A percentile compares a stretch with the other conserved stretches of the same genome.
Evolutionary conservation across 1,284 basidiomycete species (phyloP).

Genomic region (Microbotryum violaceum): DNA sequence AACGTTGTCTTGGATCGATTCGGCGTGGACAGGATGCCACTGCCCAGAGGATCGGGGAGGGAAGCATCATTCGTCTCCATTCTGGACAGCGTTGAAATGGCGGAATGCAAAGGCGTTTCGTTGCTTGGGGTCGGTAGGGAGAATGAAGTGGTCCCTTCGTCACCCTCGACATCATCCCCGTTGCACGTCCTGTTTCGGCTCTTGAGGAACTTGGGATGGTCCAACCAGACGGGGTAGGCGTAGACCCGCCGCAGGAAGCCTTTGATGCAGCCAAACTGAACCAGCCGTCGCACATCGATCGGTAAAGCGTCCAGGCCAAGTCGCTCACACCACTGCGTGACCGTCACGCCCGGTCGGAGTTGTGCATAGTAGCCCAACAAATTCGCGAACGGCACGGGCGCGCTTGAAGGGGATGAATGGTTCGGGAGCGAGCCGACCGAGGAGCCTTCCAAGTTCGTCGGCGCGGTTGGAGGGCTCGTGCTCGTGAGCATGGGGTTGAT

Average conservation of each 20-base stretch:
- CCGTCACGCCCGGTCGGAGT: slow-evolving; percentile 72
- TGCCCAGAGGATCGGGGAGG: neutral
- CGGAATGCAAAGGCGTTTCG: too few relatives aligned
- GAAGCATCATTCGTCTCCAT: neutral
- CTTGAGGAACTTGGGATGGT: slow-evolving; percentile 27
- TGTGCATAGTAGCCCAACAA: slow-evolving; percentile 78
- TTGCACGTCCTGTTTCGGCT: too few relatives aligned
- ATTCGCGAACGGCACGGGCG: slow-evolving; percentile 39
- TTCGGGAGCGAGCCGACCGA: neutral
- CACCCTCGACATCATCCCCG: too few relatives aligned
- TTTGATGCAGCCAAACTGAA: slow-evolving; percentile 99
- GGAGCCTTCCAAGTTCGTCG: too few relatives aligned
- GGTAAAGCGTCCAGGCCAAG: slow-evolving; percentile 62
- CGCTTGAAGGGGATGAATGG: neutral
- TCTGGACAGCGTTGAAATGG: too few relatives aligned
- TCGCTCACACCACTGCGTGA: slow-evolving; percentile 82
- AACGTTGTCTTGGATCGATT: neutral
- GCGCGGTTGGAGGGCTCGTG: too few relatives aligned
- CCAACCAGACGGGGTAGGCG: slow-evolving; percentile 66
- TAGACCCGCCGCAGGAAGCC: slow-evolving; percentile 89
- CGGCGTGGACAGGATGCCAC: neutral
- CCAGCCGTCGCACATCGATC: slow-evolving; percentile 85
- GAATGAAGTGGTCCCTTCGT: too few relatives aligned
- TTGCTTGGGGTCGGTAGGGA: too few relatives aligned
- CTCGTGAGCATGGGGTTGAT: too few relatives aligned